Conservation (phyloP, 78 protist species). For the Chrysochromulina parva region DNA sequence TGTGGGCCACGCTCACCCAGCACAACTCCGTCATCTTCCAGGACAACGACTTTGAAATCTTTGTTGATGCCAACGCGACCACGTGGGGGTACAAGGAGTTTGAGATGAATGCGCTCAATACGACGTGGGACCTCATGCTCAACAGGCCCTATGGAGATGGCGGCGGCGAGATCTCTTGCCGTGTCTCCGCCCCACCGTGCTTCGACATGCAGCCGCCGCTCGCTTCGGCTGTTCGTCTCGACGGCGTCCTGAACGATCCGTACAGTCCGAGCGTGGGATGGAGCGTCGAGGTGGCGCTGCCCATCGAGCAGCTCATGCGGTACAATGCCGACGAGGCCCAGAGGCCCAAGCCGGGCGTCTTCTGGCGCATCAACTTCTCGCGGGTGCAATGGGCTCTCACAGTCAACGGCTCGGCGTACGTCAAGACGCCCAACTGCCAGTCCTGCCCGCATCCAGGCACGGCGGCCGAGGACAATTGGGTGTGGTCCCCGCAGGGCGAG, state of each 20-base stretch:
- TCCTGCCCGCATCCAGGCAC: too few relatives aligned
- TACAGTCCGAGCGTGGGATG: not conserved
- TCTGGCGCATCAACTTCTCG: slow-evolving; percentile 39
- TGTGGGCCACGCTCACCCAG: slow-evolving; percentile 29
- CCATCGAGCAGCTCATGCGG: not conserved
- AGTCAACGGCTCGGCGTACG: too few relatives aligned
- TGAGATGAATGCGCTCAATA: slow-evolving; percentile 58
- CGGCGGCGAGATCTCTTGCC: not conserved
- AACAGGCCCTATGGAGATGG: slow-evolving; percentile 38
- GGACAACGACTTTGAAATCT: slow-evolving; percentile 60
- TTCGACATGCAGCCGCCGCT: not conserved
- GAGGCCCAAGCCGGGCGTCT: not conserved
- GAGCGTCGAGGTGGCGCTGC: slow-evolving; percentile 44
- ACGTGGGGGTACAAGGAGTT: slow-evolving; percentile 54
- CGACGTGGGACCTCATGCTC: slow-evolving; percentile 12
- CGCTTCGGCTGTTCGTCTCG: not conserved
- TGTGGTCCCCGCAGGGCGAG: not conserved
- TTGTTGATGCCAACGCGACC: slow-evolving; percentile 29
- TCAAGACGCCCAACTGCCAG: too few relatives aligned
- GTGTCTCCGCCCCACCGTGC: not conserved
- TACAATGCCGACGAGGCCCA: not conserved
- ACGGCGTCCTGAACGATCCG: slow-evolving; percentile 27
- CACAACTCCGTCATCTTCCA: slow-evolving; percentile 27
- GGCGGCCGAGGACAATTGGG: too few relatives aligned
- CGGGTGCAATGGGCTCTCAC: not conserved